phyloP scores from a whole-genome alignment of 2,329 filamentous ascomycete species.

The Fusarium annulatum region DNA sequence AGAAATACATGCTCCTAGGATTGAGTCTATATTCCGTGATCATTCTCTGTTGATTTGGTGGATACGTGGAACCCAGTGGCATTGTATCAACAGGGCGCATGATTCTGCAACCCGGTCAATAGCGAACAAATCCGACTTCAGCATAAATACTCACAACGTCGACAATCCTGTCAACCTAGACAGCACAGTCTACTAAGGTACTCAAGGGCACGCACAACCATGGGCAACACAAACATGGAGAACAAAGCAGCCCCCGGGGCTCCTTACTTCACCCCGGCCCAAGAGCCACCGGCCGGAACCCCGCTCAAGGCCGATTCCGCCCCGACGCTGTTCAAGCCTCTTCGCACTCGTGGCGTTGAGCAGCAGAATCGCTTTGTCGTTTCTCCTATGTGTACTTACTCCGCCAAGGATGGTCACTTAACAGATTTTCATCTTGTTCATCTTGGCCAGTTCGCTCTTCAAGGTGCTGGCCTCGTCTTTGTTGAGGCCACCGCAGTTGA shows the following conservation, averaged over 20 bases:
- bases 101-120: neutral
- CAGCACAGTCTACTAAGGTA: neutral
- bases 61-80: neutral
- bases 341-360: conserved; percentile 63
- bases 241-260: conserved; percentile 57
- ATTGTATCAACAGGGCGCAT: conserved; percentile 8
- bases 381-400: conserved; percentile 72
- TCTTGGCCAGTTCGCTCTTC: conserved; percentile 79
- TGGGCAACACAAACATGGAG: conserved; percentile 36
- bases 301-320: conserved; percentile 54
- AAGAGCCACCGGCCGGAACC: conserved; percentile 63
- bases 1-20: neutral
- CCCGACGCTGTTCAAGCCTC: conserved; percentile 67
- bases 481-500: conserved; percentile 83
- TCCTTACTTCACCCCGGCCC: conserved; percentile 66
- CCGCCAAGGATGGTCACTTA: conserved; percentile 71
- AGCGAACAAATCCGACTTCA: neutral
- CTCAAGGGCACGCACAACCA: neutral
- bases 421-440: conserved; percentile 87
- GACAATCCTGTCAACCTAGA: neutral
- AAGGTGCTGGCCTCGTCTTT: conserved; percentile 78
- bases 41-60: neutral
- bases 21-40: neutral
- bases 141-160: conserved; percentile 16
- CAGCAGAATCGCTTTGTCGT: conserved; percentile 69